Evolutionary conservation across 2,329 filamentous ascomycete genomes (phyloP).

Genomic region (Microsporum audouinii): DNA sequence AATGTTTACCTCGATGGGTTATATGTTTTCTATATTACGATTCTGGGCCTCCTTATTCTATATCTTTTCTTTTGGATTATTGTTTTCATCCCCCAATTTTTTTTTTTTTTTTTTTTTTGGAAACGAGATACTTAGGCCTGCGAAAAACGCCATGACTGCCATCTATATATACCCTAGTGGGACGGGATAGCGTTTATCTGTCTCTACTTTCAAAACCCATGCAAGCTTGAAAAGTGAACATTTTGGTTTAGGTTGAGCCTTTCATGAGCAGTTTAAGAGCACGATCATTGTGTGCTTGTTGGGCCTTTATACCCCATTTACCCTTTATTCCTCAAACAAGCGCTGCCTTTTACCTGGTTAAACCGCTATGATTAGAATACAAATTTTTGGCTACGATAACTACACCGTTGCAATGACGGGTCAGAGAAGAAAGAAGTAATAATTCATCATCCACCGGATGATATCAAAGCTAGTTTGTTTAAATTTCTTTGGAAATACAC

Average conservation of each 20-base stretch:
- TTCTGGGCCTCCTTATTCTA: background rate
- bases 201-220: background rate
- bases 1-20: background rate
- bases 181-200: background rate
- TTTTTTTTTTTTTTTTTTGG: background rate
- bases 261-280: background rate
- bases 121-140: background rate
- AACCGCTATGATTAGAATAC: background rate
- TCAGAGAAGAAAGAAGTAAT: background rate
- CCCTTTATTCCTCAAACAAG: background rate
- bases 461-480: background rate
- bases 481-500: background rate
- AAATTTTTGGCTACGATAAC: background rate
- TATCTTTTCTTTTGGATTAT: background rate
- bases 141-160: background rate
- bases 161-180: background rate
- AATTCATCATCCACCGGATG: background rate
- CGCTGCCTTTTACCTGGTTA: background rate
- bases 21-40: background rate
- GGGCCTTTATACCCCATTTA: background rate
- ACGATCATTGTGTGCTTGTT: background rate
- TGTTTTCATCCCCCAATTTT: background rate
- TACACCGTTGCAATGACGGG: background rate
- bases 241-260: background rate
- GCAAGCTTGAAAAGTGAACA: background rate